phyloP scores from a whole-genome alignment of 352 stramenopile genomes.

The Phytophthora pseudosyringae region DNA sequence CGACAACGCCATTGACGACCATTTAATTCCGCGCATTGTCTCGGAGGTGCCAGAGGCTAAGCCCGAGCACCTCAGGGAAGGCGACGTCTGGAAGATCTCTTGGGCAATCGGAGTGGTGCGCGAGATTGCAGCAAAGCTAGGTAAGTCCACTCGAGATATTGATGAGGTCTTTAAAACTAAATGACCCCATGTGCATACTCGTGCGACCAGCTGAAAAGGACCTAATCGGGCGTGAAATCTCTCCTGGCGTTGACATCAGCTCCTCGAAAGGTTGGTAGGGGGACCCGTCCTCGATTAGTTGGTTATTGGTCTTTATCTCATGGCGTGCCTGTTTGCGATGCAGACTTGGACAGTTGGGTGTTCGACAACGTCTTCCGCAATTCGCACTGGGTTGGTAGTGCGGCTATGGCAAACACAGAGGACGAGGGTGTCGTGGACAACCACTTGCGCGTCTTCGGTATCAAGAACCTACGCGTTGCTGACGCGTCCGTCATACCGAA shows the following conservation, averaged over 20 bases:
- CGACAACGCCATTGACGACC: slow-evolving; percentile 42
- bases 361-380: slow-evolving; percentile 75
- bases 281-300: background rate
- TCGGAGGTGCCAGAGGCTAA: slow-evolving; percentile 57
- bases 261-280: slow-evolving; percentile 39
- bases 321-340: background rate
- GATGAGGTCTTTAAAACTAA: too few relatives aligned
- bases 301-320: background rate
- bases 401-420: slow-evolving; percentile 62
- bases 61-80: slow-evolving; percentile 53
- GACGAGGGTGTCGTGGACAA: slow-evolving; percentile 62
- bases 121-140: slow-evolving; percentile 53
- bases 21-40: slow-evolving; percentile 52
- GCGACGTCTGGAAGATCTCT: slow-evolving; percentile 71
- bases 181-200: slow-evolving; percentile 1
- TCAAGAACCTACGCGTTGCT: slow-evolving; percentile 64
- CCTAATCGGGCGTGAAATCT: slow-evolving; percentile 48
- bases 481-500: slow-evolving; percentile 73
- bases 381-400: slow-evolving; percentile 86
- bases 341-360: slow-evolving; percentile 75
- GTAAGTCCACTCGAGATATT: slow-evolving; percentile 26
- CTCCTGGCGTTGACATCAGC: slow-evolving; percentile 39
- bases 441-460: slow-evolving; percentile 65
- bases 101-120: slow-evolving; percentile 67
- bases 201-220: slow-evolving; percentile 43